Evolutionary conservation across 805 yeast species (phyloP), one percentile per base, ranked within the genome.

Genomic region (Pichia deserticola): DNA sequence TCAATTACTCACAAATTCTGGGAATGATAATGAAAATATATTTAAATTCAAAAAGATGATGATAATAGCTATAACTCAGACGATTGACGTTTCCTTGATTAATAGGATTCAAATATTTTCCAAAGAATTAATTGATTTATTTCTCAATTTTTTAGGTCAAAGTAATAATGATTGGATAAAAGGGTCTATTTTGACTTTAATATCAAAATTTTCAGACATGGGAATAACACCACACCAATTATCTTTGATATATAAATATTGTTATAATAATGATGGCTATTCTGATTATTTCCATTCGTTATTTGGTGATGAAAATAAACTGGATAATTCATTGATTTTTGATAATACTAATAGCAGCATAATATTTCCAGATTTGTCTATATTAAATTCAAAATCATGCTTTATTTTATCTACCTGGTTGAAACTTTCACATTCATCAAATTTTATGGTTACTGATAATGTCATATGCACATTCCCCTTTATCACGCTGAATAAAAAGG

Each of bases 341-440:
- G 13, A 45, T 7, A 27, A 42, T 30, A 12, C 11, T 25, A 33
- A 38, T 3, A 32, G 36, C 39, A 1, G 11, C 5, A 7, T 65
- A 0, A 32, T 12, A 5, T 55, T 57, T 30, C 27, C 49, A 11
- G 41, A 54, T 7, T 29, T 60, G 15, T 28, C 34, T 3, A 33
- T 62, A 13, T 28, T 41, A 3, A 51, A 60, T 15, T 27, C 45
- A 2, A 50, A 38, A 8, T 42, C 44, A 5, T 63, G 62, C 4
- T 59, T 61, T 15, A 54, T 64, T 1, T 10, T 64, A 20, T 61
- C 63, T 3, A 37, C 55, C 2, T 63, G 69, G 67, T 35, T 65
- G 25, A 52, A 51, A 37, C 37, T 63, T 0, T 40, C 47, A 15
- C 37, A 52, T 3, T 55, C 54, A 3, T 13, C 45, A 20, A 29